Evolutionary conservation across 805 yeast species (phyloP), one percentile per base, ranked within the genome.

Genomic region (Osmozyma mogii): DNA sequence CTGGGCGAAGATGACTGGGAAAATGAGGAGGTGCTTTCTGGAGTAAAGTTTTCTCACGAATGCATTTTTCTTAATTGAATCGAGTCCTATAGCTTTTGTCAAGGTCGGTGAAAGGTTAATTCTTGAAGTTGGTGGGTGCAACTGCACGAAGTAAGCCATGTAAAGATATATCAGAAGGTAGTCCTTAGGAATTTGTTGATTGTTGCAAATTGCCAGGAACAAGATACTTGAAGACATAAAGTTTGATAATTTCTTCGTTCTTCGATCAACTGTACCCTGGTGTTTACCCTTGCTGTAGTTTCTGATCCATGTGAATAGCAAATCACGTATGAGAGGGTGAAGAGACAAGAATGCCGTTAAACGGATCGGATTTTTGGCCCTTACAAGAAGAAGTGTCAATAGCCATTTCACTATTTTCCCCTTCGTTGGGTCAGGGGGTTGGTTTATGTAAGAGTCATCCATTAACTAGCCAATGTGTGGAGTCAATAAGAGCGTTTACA

Each of bases 1-100:
- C 39, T 61, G 67, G 10, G 54, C 65, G 36, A 52, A 62, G 9
- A 62, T 39, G 18, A 50, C 31, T 12, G 69, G 65, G 35, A 44
- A 63, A 5, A 61, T 41, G 8, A 61, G 18, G 18, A 30, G 47
- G 32, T 61, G 58, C 40, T 60, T 61, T 26, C 51, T 43, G 17
- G 40, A 24, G 34, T 58, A 60, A 4, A 56, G 23, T 15, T 29
- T 26, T 11, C 35, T 30, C 15, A 58, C 29, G 43, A 38, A 37
- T 7, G 41, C 38, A 8, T 24, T 27, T 3, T 29, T 14, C 14
- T 40, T 37, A 36, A 55, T 53, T 9, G 46, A 35, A 17, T 41
- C 38, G 16, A 55, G 26, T 32, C 56, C 52, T 34, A 52, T 44
- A 34, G 39, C 50, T 13, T 37, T 36, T 12, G 58, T 49, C 5